Evolutionary conservation across 176 grass and related monocot species (phyloP), one percentile per base, ranked within the genome.

Genomic region (Bonia amplexicaulis): DNA sequence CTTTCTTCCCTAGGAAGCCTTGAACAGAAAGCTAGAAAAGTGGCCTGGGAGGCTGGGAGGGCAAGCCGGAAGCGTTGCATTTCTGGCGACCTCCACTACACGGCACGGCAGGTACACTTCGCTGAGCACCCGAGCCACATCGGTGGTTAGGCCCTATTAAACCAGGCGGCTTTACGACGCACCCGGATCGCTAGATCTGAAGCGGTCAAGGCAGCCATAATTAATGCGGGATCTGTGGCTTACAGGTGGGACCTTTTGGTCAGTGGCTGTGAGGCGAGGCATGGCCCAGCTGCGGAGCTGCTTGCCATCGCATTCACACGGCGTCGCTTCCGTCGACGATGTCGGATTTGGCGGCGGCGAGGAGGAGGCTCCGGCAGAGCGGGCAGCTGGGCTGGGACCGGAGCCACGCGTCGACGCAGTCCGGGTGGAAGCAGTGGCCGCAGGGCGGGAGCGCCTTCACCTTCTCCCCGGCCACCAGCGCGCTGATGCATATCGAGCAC

Each of bases 341-440:
- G n/a, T 39, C 59, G 13, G 71, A 61, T 7, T 85, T 85, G 59
- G 74, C 41, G 37, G 22, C 25, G 45, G 58, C 44, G 59, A 66
- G 7, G 80, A 86, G 90, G 35, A 79, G 84, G n/a, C 62, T 47
- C 45, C 95, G 83, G 76, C 95, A 97, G 73, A 97, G 82, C 10
- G 90, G 95, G 85, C 95, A 95, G 81, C 82, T 97, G 45, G 91
- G 48, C 22, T 95, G 91, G 5, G 77, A 83, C 1, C 76, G 77
- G 35, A 98, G 87, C 95, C 95, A 95, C 35, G 61, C 86, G 49
- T 98, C 93, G 72, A 95, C 91, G 91, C 95, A 98, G 67, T 92
- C 91, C 69, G 89, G 87, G 86, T 98, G 91, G 90, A 98, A 98
- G 39, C 83, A 69, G 81, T 95, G 95, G 52, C 76, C 84, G 77